phyloP scores from a whole-genome alignment of 306 rosid genomes.

The Cyclanthera cordifolia region DNA sequence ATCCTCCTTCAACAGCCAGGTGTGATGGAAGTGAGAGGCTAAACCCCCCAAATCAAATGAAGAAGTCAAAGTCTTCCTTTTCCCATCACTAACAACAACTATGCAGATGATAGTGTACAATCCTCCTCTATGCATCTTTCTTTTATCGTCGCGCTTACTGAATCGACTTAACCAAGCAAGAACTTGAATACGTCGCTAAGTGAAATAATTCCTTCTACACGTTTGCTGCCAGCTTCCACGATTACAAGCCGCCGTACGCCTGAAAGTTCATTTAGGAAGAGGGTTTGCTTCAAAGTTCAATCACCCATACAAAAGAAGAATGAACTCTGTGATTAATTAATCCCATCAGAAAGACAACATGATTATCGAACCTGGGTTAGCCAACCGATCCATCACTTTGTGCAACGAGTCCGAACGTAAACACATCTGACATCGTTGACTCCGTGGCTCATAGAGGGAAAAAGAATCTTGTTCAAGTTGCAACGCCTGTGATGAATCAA shows the following conservation, averaged over 20 bases:
- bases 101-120: constrained; percentile 24
- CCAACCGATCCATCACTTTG: constrained; percentile 94
- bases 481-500: constrained; percentile 49
- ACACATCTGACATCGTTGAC: constrained; percentile 97
- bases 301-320: not conserved
- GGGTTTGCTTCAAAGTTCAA: not conserved
- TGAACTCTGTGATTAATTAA: not conserved
- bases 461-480: constrained; percentile 75
- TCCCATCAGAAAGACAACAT: not conserved
- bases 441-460: constrained; percentile 51
- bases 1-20: constrained; percentile 61
- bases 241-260: constrained; percentile 82
- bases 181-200: constrained; percentile 78
- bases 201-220: constrained; percentile 81
- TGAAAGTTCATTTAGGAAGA: constrained; percentile 16
- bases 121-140: constrained; percentile 7
- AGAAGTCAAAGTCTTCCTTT: constrained; percentile 20
- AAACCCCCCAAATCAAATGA: constrained; percentile 38
- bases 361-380: constrained; percentile 51
- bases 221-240: constrained; percentile 98
- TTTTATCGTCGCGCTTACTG: constrained; percentile 15
- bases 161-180: constrained; percentile 44
- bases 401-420: constrained; percentile 82
- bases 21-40: constrained; percentile 52
- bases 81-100: constrained; percentile 6